phyloP scores from a whole-genome alignment of 2,329 filamentous ascomycete species.

The Immersiporthe knoxdaviesiana region DNA sequence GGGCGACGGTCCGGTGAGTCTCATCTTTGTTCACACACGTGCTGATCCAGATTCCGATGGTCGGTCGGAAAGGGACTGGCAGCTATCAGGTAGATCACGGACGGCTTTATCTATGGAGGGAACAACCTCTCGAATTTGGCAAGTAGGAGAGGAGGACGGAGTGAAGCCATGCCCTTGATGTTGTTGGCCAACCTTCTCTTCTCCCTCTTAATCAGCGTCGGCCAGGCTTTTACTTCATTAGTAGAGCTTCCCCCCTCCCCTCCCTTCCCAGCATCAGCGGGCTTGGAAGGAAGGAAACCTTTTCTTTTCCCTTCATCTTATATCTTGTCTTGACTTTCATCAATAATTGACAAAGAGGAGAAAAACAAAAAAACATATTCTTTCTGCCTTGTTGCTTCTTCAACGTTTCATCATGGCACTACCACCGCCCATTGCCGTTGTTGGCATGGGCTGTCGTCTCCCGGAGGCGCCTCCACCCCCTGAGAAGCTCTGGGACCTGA shows the following conservation, averaged over 20 bases:
- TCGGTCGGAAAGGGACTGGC: background rate
- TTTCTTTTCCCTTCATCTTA: background rate
- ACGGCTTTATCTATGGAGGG: background rate
- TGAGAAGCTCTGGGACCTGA: constrained; percentile 37
- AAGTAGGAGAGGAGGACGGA: background rate
- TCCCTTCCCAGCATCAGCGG: background rate
- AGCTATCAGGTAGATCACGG: background rate
- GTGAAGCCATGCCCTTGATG: background rate
- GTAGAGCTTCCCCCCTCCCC: background rate
- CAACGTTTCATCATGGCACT: constrained; percentile 6
- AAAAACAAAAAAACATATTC: no score
- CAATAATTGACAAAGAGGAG: background rate
- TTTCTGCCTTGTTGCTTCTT: background rate
- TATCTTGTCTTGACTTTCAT: background rate
- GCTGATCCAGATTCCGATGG: background rate
- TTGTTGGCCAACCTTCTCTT: background rate
- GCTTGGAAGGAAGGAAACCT: background rate
- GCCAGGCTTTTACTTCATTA: background rate
- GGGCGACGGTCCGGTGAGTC: background rate
- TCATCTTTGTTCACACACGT: background rate
- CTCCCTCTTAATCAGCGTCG: background rate
- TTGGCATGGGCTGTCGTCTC: constrained; percentile 18
- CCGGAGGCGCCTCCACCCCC: constrained; percentile 13
- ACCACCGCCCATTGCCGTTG: constrained; percentile 12
- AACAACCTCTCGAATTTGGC: background rate